Base-by-base conservation (phyloP, 2,329 filamentous ascomycete genomes). In the Aspergillus viridinutans region DNA sequence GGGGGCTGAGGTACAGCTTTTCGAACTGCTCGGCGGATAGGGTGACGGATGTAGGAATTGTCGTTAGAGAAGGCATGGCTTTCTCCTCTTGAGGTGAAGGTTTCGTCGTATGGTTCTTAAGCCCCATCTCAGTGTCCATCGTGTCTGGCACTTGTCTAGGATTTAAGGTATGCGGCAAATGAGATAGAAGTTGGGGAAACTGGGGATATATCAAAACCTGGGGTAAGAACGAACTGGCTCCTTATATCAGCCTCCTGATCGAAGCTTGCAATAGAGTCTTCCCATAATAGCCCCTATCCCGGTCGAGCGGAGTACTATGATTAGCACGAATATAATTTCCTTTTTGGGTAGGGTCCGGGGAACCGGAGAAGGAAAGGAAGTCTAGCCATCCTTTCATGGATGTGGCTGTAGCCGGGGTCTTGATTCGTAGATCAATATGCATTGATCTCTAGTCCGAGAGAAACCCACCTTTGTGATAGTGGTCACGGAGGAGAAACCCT, bases 11-110 rank as follows among this genome's bases (percentile, higher is more conserved):
- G 52, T 72, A 72, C 35, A 72, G 67, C 62, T 67, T 72, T 60
- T 72, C 69, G 49, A 72, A 72, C 52, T 71, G 69, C 58, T 72
- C 69, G 0, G 69, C 67, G 9, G 67, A 66, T 23, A 72, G 67
- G 3, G 69, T 69, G 23, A 72, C 50, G 12, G 55, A 55, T n/a
- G 62, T 62, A 21, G 62, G 62, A 23, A 62, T 47, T 1, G 52
- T 29, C 17, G 49, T 40, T 0, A 58, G 49, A 10, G 43, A 47
- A 17, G 20, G 9, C 43, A 47, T 47, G 12, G 43, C 42, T 45
- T 20, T 14, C 2, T 45, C 10, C 2, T 45, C 42, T 0, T 14
- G 42, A 17, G 42, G 17, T 3, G 40, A 23, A 21, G 9, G 12
- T 10, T 47, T 47, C 12, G 12, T 4, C 2, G 2, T 17, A 4